Base-by-base conservation (phyloP, 768 basidiomycete species). In the Melanogaster broomeanus region DNA sequence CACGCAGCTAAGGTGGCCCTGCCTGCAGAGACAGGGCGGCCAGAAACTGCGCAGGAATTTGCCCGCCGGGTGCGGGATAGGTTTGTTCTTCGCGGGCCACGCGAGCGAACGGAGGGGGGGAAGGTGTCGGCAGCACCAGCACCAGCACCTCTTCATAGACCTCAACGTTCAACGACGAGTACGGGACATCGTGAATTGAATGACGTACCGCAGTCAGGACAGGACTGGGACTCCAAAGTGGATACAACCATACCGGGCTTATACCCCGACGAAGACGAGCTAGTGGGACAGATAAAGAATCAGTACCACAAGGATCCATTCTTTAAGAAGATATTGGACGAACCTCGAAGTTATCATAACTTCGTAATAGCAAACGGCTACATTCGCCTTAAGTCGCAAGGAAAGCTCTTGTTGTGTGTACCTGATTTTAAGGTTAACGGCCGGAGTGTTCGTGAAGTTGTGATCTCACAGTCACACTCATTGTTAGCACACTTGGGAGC, bases 391-490 rank as follows among this genome's bases (percentile, higher is more conserved):
- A 49, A 49, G 3, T 24, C 31, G 0, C 57, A 50, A 0, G 55
- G 44, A 2, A 15, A 30, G 5, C 18, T 12, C 0, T 7, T 49
- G 0, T 35, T 73, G 0, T 71, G 68, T 52, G 61, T 76, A 0
- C 74, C 71, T 0, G 19, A 40, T 8, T 31, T 38, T 0, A 0
- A n/a, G 3, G 30, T 58, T 0, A 48, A 58, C 0, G 60, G 59
- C 4, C 15, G 61, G 8, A 59, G 45, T 0, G 42, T 63, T 2
- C 33, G 65, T 0, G 74, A 75, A 46, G 56, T 68, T 0, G n/a
- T 77, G 0, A 74, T 77, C 0, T 52, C 51, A 0, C 71, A 75
- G 30, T 73, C 72, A 0, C 64, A 67, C 33, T 65, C 58, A 2
- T 37, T 65, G 9, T 44, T 65, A 1, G 64, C 64, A 5, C 65